These are phyloP conservation scores for Russula sp. DNA, from an alignment of 768 basidiomycete species.

Conservation along the genomic window DNA sequence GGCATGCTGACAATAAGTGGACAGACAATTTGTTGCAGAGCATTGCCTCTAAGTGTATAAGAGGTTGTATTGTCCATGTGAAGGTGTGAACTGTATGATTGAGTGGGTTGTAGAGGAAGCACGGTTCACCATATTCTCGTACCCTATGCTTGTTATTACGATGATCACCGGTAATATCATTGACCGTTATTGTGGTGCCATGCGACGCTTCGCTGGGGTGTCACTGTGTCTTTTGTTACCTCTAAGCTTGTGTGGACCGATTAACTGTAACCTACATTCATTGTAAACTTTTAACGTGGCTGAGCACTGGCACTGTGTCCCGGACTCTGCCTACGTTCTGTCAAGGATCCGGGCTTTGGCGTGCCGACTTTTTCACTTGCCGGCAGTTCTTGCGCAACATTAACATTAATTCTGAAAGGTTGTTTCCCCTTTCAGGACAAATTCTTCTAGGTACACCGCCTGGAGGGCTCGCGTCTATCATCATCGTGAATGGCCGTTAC, in stretches of 20 bases:
- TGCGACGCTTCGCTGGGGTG: not conserved
- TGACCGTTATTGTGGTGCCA: not conserved
- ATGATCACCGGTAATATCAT: not conserved
- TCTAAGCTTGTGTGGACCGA: not conserved
- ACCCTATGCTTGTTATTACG: not conserved
- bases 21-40: not conserved
- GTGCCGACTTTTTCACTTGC: not conserved
- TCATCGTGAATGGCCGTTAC: not conserved
- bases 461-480: not conserved
- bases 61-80: not conserved
- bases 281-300: not conserved
- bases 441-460: not conserved
- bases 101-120: too few species aligned
- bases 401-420: not conserved
- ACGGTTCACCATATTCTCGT: not conserved
- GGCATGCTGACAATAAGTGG: too few species aligned
- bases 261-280: not conserved
- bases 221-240: not conserved
- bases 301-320: not conserved
- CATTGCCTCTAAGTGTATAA: not conserved
- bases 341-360: slow-evolving; percentile 10
- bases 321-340: not conserved
- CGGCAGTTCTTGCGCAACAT: not conserved
- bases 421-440: slow-evolving; percentile 3
- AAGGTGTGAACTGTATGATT: not conserved